Base-by-base conservation (phyloP, 441 rosid genomes). In the Arabidopsis hybrid region DNA sequence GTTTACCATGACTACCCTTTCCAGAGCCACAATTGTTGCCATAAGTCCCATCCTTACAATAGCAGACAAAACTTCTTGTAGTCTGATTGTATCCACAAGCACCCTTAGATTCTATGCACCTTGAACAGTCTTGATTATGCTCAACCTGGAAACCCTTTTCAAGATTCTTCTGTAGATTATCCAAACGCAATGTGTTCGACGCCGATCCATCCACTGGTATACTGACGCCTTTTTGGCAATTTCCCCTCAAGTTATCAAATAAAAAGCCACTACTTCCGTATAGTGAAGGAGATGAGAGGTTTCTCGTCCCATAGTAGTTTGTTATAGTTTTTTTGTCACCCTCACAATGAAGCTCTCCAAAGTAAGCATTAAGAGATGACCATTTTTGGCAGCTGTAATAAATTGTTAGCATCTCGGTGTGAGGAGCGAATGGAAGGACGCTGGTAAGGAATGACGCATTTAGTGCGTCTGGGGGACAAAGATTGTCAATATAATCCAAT, bases 81-180 rank as follows among this genome's bases (percentile, higher is more conserved):
- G 6, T 39, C 17, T 17, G 11, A 45, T 76, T 59, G n/a, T 35
- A 69, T 35, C 93, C 96, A 58, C 90, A 87, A 31, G 6, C 50
- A 8, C 89, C 93, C 0, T 51, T 73, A 2, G 81, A 72, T 0
- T 6, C 0, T 4, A 7, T 0, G 50, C 90, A 90, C 11, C 0
- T 0, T 0, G 3, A 14, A 55, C 90, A 84, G 1, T 58, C 50
- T 32, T 40, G 70, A 26, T 4, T 1, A 81, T 80, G 69, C 17
- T 10, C 4, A 69, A 87, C 21, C 40, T 67, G 51, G 34, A 87
- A 87, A 39, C 93, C 92, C 1, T 36, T 11, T 0, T 26, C 31
- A 2, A 86, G 45, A 36, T 74, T 82, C 42, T 8, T 26, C 12
- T 43, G 5, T 47, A 86, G 21, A 49, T 68, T 38, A 1, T 18